phyloP scores from a whole-genome alignment of 306 rosid species.

The Corylus heterophylla region DNA sequence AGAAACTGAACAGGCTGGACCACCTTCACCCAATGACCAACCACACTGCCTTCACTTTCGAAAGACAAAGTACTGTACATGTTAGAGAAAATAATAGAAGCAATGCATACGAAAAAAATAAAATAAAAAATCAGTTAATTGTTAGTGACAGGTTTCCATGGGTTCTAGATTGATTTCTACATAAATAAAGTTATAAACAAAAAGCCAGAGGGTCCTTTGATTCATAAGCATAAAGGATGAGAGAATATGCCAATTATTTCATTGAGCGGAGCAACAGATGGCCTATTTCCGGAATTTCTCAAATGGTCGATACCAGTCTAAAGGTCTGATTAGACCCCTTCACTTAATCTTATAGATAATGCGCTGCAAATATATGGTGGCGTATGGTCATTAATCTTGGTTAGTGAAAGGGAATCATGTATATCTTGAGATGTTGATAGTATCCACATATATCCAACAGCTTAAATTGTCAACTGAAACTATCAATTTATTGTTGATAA shows the following conservation, averaged over 20 bases:
- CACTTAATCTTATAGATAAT: neutral
- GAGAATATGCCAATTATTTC: neutral
- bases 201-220: neutral
- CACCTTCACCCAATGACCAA: slow-evolving; percentile 79
- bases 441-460: no score
- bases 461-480: neutral
- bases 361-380: neutral
- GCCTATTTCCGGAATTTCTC: neutral
- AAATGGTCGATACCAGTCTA: neutral
- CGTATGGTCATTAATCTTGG: neutral
- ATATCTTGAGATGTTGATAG: neutral
- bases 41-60: slow-evolving; percentile 61
- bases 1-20: slow-evolving; percentile 73
- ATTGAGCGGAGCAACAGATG: neutral
- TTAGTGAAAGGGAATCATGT: neutral
- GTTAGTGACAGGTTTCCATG: neutral
- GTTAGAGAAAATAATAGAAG: slow-evolving; percentile 7
- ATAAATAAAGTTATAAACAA: neutral
- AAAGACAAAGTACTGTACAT: slow-evolving; percentile 26
- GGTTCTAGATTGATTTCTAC: neutral
- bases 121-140: slow-evolving; percentile 1
- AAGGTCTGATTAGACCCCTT: neutral
- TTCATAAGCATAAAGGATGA: neutral
- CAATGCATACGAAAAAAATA: slow-evolving; percentile 13
- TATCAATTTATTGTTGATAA: neutral